Evolutionary conservation across 306 rosid species (phyloP), one percentile per base, ranked within the genome.

Genomic region (Cucurbita moschata): DNA sequence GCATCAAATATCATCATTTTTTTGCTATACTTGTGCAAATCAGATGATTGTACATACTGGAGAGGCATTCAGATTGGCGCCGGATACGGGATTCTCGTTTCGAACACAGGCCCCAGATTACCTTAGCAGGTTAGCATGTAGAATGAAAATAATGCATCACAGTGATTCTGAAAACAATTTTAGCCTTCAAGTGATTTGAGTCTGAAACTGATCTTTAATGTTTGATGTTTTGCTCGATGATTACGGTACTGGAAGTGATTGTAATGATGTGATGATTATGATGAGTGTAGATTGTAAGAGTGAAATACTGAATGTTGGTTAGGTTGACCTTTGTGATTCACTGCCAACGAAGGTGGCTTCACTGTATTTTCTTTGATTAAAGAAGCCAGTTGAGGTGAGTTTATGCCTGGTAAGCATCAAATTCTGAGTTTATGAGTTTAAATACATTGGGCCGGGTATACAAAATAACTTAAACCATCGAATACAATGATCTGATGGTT

Each of bases 21-120:
- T 57, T 23, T 47, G 56, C 39, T 66, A 21, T 44, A 47, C 56
- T 11, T 67, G 56, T 47, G 73, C 75, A 51, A 50, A 52, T 71
- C 75, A 51, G 62, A 52, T 71, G 35, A 21, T 79, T 74, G 42
- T 84, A 85, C 81, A 90, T 82, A 87, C 61, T 78, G 65, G 74
- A 58, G 79, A 79, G 75, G 35, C 59, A 64, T 55, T 39, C 72
- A 19, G 39, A 44, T 66, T 23, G 6, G 54, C 49, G 44, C 30
- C 10, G 80, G 18, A 6, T 39, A 52, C n/a, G 46, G 19, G 23
- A 9, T 71, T 26, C 51, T 63, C 1, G 15, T 63, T 8, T 63
- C 40, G 50, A 63, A 63, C 70, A 63, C 8, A 49, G 38, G 54
- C 72, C 23, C 53, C 72, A 66, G 19, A 66, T 66, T 21, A 66